Conservation (phyloP, 2,329 filamentous ascomycete genomes). For the Calonectria naviculata region DNA sequence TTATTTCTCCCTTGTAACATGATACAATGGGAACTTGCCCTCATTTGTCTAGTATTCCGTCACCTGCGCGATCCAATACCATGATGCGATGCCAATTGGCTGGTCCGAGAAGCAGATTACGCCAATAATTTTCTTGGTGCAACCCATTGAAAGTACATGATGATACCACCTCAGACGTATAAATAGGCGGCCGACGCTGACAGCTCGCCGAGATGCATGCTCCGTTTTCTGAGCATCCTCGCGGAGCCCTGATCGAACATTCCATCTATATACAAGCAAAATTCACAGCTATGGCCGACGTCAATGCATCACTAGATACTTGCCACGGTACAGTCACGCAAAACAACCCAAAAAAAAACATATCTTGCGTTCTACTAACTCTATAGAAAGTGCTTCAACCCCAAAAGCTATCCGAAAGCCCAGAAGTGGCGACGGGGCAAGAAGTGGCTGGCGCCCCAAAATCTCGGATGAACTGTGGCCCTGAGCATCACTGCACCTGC, state of each 20-base stretch:
- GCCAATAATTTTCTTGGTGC: neutral
- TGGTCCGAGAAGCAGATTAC: neutral
- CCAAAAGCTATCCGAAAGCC: neutral
- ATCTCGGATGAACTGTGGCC: neutral
- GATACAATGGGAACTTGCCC: no score
- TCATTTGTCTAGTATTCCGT: neutral
- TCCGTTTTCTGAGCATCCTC: neutral
- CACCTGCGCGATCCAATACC: neutral
- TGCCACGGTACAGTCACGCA: neutral
- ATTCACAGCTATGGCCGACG: conserved; percentile 13
- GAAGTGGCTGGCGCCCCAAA: neutral
- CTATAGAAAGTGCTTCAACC: neutral
- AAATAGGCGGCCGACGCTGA: conserved; percentile 9
- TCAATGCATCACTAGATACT: conserved; percentile 13
- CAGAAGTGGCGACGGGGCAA: neutral
- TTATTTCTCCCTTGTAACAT: no score
- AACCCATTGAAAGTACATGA: neutral
- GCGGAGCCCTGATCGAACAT: neutral
- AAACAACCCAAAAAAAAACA: neutral
- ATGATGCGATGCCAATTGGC: neutral
- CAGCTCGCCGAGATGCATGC: neutral
- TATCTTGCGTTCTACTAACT: neutral
- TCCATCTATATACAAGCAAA: neutral
- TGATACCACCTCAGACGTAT: neutral
- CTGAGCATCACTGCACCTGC: conserved; percentile 14